Base-by-base conservation (phyloP, 768 basidiomycete species). In the Pulveroboletus sp. region DNA sequence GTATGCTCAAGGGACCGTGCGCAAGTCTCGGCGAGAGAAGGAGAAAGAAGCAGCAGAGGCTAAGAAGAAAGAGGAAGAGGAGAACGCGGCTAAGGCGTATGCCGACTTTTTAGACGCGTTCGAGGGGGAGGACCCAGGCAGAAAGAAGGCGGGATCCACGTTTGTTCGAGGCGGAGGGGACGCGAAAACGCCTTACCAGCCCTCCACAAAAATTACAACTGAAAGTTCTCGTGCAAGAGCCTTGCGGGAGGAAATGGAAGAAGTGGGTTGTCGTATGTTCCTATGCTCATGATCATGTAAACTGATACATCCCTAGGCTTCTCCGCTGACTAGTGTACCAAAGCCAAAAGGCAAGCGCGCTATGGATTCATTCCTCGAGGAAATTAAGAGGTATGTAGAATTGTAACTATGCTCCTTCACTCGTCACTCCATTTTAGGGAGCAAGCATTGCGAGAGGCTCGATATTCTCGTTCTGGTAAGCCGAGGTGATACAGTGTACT, bases 351-450 rank as follows among this genome's bases (percentile, higher is more conserved):
- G 97, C 3, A 97, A 92, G 65, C 82, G 95, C 43, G 92, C 90
- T 1, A 98, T 98, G 92, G 94, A 97, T 68, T 70, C 85, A 2
- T 99, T 98, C 65, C 73, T 99, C 43, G 94, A 97, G 60, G 94
- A 99, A 72, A 91, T 99, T 50, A 98, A 98, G 72, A 81, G 81
- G 95, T 88, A 40, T 19, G 74, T 53, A 5, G 27, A 16, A 10
- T n/a, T 6, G 8, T 44, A 20, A 21, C 2, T 21, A 50, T 42
- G 25, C 16, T 13, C 5, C 17, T 7, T 17, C 2, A 29, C 21
- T 23, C 50, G 43, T 61, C 47, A 55, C 29, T 24, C 10, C 17
- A 37, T 36, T 27, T n/a, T 58, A 97, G 95, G 65, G 95, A 98
- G 40, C 94, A 98, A 68, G 90, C 90, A 11, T 79, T 88, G 55